Base-by-base conservation (phyloP, 805 yeast species). In the Phaffomyces opuntiae region DNA sequence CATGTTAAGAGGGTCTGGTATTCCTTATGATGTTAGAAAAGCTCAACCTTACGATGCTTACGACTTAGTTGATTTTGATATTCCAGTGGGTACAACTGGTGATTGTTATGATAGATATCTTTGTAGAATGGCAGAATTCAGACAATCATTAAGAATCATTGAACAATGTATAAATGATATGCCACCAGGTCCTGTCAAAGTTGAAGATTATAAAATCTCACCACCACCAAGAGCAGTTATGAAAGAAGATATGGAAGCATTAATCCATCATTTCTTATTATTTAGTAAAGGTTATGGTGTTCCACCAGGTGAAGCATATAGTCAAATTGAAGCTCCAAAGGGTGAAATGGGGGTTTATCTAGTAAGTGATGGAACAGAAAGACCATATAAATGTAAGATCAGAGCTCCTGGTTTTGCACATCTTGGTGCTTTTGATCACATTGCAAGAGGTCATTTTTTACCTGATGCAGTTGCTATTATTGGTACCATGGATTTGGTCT, bases 321-420 rank as follows among this genome's bases (percentile, higher is more conserved):
- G 93, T 42, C 91, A 87, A 47, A 87, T 87, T 55, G 96, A 87
- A 71, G 95, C 96, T 24, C 96, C 96, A 64, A 87, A 87, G 78
- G 96, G 96, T 64, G 96, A 87, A 69, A 85, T 87, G 93, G 96
- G 86, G 49, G 95, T 86, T 46, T 87, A 82, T 61, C 81, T 87
- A 43, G 95, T 87, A 46, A 80, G 89, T 54, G 96, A 87, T 69
- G 96, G 96, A 46, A 68, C 84, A 48, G 96, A 87, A 71, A 78
- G 93, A 67, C 96, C 96, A 33, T 87, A 87, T 72, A 80, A 89
- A 70, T 86, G 95, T 73, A 87, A 86, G 73, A 87, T 87, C 60
- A 82, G 96, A 70, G 89, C 95, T n/a, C 96, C 96, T 40, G 95
- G 96, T 39, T 87, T 87, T 64, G 89, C 95, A 35, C 95, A 87